Conservation (phyloP, 345 rosid genomes). For the Euphorbia peplus region DNA sequence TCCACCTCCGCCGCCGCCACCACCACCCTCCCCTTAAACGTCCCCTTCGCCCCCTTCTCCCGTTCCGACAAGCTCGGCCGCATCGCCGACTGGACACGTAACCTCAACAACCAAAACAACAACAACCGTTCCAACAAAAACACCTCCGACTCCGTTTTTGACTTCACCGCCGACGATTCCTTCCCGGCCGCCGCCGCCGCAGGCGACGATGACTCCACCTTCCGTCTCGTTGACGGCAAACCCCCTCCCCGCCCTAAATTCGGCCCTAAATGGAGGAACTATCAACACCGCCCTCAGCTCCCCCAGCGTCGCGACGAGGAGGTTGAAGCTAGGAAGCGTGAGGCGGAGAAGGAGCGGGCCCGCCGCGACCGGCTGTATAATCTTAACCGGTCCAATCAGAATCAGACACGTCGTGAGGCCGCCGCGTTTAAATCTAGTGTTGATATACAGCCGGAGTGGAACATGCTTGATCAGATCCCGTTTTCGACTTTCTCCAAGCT, state of each 20-base stretch:
- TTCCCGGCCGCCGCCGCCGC: constrained; percentile 47
- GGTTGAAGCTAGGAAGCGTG: constrained; percentile 81
- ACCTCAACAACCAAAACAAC: constrained; percentile 28
- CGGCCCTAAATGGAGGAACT: constrained; percentile 87
- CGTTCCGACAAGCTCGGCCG: constrained; percentile 94
- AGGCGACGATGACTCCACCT: constrained; percentile 65
- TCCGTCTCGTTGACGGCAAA: constrained; percentile 89
- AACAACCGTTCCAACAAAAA: constrained; percentile 31
- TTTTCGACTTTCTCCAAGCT: constrained; percentile 83
- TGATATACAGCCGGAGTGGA: constrained; percentile 97
- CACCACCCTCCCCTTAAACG: constrained; percentile 53
- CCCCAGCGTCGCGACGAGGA: constrained; percentile 97
- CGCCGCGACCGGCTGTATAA: constrained; percentile 83
- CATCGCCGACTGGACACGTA: constrained; percentile 86
- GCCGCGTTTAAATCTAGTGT: constrained; percentile 82
- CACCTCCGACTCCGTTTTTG: constrained; percentile 57
- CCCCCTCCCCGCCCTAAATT: constrained; percentile 88
- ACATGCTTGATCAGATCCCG: constrained; percentile 97
- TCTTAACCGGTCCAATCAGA: constrained; percentile 58
- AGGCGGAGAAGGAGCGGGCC: constrained; percentile 90
- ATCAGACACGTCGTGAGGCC: constrained; percentile 78
- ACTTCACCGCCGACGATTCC: constrained; percentile 78
- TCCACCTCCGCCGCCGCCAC: constrained; percentile 34
- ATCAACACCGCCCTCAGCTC: constrained; percentile 69
- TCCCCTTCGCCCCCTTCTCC: constrained; percentile 79